phyloP scores from a whole-genome alignment of 2,329 filamentous ascomycete species.

The Fusarium duplospermum region DNA sequence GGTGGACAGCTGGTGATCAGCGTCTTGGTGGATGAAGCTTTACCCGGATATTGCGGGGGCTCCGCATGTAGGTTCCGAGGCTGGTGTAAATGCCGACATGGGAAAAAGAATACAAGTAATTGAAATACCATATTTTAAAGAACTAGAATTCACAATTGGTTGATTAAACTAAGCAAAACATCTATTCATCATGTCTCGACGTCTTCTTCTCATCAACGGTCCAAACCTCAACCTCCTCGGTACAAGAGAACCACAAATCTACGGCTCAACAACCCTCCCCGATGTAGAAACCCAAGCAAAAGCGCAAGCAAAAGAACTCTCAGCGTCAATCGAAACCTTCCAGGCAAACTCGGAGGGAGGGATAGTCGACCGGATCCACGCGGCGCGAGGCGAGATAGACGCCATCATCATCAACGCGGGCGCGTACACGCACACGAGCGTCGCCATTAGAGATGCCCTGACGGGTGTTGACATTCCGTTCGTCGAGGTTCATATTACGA shows the following conservation, averaged over 20 bases:
- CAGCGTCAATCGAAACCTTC: conserved; percentile 66
- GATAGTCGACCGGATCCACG: conserved; percentile 79
- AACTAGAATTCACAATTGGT: no score
- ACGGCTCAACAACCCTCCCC: conserved; percentile 75
- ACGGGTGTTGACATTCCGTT: conserved; percentile 77
- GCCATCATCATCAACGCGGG: conserved; percentile 82
- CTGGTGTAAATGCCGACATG: conserved; percentile 12
- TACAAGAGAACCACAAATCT: conserved; percentile 78
- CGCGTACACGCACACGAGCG: conserved; percentile 80
- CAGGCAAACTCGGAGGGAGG: conserved; percentile 85
- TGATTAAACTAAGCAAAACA: not conserved
- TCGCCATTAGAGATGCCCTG: conserved; percentile 80
- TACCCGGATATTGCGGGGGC: conserved; percentile 36
- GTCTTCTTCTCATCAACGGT: conserved; percentile 81
- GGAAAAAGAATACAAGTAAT: conserved; percentile 17
- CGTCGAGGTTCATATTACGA: conserved; percentile 81
- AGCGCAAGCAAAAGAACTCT: conserved; percentile 61
- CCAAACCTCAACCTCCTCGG: conserved; percentile 86
- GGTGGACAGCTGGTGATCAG: conserved; percentile 4
- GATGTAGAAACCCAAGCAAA: conserved; percentile 66
- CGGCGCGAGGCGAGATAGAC: conserved; percentile 67
- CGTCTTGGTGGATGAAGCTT: conserved; percentile 40
- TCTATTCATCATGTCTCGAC: conserved; percentile 48
- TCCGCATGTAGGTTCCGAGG: not conserved
- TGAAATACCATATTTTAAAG: conserved; percentile 20